Evolutionary conservation across 768 basidiomycete species (phyloP), one percentile per base, ranked within the genome.

Genomic region (Jaapia argillacea): DNA sequence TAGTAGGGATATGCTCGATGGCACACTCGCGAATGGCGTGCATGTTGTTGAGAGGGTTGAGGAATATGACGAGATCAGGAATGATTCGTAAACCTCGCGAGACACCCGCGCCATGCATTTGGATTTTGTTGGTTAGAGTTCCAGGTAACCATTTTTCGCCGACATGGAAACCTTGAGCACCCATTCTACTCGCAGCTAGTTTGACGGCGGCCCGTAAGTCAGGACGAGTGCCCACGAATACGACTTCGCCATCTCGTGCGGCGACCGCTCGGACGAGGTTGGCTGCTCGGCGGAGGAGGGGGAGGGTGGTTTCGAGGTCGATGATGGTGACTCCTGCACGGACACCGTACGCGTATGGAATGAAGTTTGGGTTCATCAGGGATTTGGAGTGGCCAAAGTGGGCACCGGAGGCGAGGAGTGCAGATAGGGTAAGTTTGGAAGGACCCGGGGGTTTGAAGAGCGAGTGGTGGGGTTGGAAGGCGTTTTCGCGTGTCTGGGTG

Each of bases 121-220:
- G 75, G 25, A 73, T 64, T 54, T 76, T 76, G 66, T 99, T 97
- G 37, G 94, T 94, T 51, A 98, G 71, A 20, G 86, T 88, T n/a
- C 96, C 96, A 1, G 94, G 88, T 27, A 92, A 69, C 96, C 96
- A 99, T 57, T 83, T 72, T 44, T 89, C 85, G 13, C 81, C 81
- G 40, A 96, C 81, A 48, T 85, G 77, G 65, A 76, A 98, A 0
- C 83, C 92, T 57, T 88, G 87, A 33, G 68, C 54, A 21, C 81
- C 91, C 47, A 97, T 59, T 33, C 88, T 79, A 51, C 77, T 74
- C 4, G 90, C 84, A 12, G 92, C 87, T 53, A 80, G 80, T 51
- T 78, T 72, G 23, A 92, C 81, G 16, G 83, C 66, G 20, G 77
- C 74, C 48, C 81, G 74, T 41, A 91, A 69, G 62, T 90, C 84